These are phyloP conservation scores for Oryza glumipatula DNA, from an alignment of 176 grass and related monocot genomes.

Conservation along the genomic window DNA sequence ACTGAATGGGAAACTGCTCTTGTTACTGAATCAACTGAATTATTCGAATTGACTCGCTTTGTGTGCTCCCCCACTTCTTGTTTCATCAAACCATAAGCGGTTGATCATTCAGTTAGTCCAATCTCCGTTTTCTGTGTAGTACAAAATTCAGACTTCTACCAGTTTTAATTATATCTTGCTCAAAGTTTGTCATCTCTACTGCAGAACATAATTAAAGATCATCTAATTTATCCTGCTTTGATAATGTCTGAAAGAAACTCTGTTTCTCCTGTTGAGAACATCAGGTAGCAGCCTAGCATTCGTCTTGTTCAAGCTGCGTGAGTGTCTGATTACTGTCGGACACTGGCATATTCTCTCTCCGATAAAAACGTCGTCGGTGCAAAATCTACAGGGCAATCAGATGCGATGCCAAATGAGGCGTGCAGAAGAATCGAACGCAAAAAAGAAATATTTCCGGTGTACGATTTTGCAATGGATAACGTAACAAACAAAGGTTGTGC, in stretches of 20 bases:
- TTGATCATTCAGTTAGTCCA: not conserved
- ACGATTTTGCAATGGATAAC: constrained; percentile 10
- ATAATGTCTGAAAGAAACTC: not conserved
- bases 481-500: constrained; percentile 1
- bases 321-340: constrained; percentile 4
- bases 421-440: constrained; percentile 14
- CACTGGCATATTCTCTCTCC: not conserved
- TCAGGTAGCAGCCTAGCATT: not conserved
- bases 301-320: constrained; percentile 11
- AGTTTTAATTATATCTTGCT: not conserved
- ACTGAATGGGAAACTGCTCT: not conserved
- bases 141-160: not conserved
- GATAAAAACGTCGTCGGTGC: not conserved
- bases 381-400: not conserved
- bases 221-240: not conserved
- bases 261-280: not conserved
- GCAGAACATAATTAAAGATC: not conserved
- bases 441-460: not conserved
- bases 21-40: not conserved
- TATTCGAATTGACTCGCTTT: not conserved
- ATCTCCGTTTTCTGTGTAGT: no score
- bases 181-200: no score
- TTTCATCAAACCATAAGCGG: not conserved
- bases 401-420: constrained; percentile 17
- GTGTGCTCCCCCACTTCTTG: constrained; percentile 3